Evolutionary conservation across 208 protist genomes (phyloP).

Genomic region (Acanthamoeba healyi): DNA sequence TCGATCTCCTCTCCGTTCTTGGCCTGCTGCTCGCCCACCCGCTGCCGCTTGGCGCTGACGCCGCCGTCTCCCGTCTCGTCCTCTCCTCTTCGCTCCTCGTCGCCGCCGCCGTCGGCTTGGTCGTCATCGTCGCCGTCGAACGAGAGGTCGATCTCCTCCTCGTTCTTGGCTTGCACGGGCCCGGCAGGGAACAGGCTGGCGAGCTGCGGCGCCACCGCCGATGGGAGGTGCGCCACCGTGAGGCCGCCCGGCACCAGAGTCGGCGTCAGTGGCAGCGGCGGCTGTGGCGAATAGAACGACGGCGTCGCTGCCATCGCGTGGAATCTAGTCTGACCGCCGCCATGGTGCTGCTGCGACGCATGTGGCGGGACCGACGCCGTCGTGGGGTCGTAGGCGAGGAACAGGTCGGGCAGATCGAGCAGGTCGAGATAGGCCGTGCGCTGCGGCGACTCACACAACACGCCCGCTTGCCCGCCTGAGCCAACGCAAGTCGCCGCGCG

Average conservation of each 20-base stretch:
- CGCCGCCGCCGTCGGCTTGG: neutral
- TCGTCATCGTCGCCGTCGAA: neutral
- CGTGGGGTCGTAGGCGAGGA: neutral
- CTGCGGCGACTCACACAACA: conserved; percentile 14
- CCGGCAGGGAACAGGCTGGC: neutral
- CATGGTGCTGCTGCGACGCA: neutral
- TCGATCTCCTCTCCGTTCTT: conserved; percentile 27
- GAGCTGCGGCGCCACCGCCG: neutral
- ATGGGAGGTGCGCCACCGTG: neutral
- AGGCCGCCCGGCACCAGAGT: neutral
- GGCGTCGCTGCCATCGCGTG: no score
- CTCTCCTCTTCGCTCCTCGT: neutral
- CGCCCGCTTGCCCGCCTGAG: neutral
- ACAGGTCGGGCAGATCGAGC: conserved; percentile 59
- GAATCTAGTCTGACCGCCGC: no score
- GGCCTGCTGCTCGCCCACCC: neutral
- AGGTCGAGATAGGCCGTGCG: conserved; percentile 13
- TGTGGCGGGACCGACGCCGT: neutral
- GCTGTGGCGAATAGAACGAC: no score
- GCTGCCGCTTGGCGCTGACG: neutral
- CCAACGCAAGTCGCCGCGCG: no score
- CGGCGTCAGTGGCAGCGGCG: neutral
- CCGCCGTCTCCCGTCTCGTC: neutral
- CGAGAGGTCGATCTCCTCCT: conserved; percentile 47
- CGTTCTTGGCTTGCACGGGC: neutral